Evolutionary conservation across 495 filamentous ascomycete species (phyloP).

Genomic region (Penicillium canariense): DNA sequence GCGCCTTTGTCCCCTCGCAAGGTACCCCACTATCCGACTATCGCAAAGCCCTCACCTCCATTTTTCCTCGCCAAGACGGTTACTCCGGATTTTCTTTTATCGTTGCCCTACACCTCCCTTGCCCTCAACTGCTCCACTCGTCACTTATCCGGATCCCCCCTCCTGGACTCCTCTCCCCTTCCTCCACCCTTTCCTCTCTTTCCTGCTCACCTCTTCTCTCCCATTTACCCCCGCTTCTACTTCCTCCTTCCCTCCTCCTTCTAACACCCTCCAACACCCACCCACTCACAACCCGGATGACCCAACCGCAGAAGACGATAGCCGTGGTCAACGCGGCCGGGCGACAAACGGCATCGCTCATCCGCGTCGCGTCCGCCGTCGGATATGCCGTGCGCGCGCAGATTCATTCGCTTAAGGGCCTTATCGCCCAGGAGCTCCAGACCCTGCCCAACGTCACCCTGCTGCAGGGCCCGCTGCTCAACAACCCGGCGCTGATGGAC

Average conservation of each 20-base stretch:
- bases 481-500: conserved; percentile 63
- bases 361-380: conserved; percentile 86
- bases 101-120: conserved; percentile 4
- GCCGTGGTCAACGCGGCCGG: conserved; percentile 91
- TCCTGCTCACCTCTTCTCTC: conserved; percentile 2
- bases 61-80: conserved; percentile 29
- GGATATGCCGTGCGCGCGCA: conserved; percentile 90
- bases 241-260: background rate
- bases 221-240: background rate
- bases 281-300: conserved; percentile 33
- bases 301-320: conserved; percentile 66
- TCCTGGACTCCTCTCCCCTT: background rate
- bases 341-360: conserved; percentile 88
- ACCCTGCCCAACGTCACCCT: conserved; percentile 80
- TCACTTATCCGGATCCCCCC: background rate
- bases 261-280: background rate
- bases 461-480: conserved; percentile 77
- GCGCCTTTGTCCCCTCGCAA: conserved; percentile 17
- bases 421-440: conserved; percentile 79
- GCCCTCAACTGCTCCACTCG: conserved; percentile 7
- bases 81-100: conserved; percentile 30
- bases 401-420: conserved; percentile 74
- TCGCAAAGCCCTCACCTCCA: conserved; percentile 25
- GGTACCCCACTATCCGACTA: conserved; percentile 32
- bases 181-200: background rate